Conservation (phyloP, 129 eudicot species). For the Saposhnikovia divaricata region DNA sequence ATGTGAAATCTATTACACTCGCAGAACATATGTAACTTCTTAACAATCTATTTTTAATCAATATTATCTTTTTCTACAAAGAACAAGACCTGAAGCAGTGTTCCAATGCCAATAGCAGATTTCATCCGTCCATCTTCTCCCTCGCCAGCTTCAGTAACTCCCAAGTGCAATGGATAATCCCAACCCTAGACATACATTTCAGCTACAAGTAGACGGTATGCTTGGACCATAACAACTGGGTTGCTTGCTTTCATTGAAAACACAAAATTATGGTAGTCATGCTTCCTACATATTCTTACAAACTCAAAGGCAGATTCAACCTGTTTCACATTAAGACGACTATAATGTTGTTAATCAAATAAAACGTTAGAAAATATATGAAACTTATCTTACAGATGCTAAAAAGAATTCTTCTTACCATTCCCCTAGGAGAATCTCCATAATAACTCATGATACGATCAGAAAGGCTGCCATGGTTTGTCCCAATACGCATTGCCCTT, state of each 20-base stretch:
- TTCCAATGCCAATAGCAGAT: constrained; percentile 96
- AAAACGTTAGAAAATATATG: neutral
- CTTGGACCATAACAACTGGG: constrained; percentile 95
- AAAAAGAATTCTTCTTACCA: constrained; percentile 47
- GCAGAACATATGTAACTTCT: neutral
- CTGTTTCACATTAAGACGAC: constrained; percentile 33
- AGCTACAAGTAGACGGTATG: constrained; percentile 87
- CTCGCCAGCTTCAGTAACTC: constrained; percentile 99
- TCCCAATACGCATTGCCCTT: constrained; percentile 95
- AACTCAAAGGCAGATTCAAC: constrained; percentile 98
- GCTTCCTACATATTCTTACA: constrained; percentile 86
- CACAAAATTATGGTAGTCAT: constrained; percentile 92
- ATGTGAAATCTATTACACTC: neutral
- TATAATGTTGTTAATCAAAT: neutral
- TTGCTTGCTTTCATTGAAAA: constrained; percentile 99
- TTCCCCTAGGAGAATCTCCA: constrained; percentile 99
- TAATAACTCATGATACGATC: constrained; percentile 98
- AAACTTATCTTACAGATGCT: constrained; percentile 4
- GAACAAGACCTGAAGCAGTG: constrained; percentile 78
- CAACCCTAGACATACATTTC: constrained; percentile 95
- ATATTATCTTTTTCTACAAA: neutral
- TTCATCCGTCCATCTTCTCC: constrained; percentile 99
- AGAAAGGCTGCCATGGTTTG: constrained; percentile 96
- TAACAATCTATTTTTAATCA: no score
- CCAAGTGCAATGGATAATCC: constrained; percentile 94